phyloP scores from a whole-genome alignment of 495 filamentous ascomycete genomes.

The Talaromyces proteolyticus region DNA sequence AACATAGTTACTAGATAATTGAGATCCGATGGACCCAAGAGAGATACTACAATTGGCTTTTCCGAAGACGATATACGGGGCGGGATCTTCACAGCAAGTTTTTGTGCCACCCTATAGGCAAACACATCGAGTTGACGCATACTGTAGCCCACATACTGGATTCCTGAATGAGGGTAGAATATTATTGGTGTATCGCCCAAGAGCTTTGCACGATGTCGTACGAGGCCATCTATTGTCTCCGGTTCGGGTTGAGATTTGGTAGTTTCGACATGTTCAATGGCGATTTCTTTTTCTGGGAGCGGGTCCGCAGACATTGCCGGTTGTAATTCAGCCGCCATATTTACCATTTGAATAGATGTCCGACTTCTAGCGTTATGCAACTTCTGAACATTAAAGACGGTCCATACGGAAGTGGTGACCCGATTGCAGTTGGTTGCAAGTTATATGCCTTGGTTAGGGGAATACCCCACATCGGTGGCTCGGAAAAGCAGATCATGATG shows the following conservation, averaged over 20 bases:
- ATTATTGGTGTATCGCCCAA: not conserved
- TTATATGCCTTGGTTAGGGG: too few relatives aligned
- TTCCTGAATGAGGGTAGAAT: constrained; percentile 2
- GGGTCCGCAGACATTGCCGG: not conserved
- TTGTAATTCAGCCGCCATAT: too few relatives aligned
- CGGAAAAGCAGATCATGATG: constrained; percentile 5
- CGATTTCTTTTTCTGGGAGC: not conserved
- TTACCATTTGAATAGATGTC: too few relatives aligned
- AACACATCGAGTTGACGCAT: constrained; percentile 1
- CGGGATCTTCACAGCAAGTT: not conserved
- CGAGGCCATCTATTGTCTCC: constrained; percentile 1
- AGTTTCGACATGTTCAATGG: not conserved
- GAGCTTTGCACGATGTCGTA: constrained; percentile 1
- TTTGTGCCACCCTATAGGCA: not conserved
- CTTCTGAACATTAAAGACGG: too few relatives aligned
- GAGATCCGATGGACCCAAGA: constrained; percentile 37
- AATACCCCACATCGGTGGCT: not conserved
- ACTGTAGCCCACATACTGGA: constrained; percentile 4
- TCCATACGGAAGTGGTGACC: too few relatives aligned
- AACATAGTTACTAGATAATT: constrained; percentile 37
- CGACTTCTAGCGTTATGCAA: too few relatives aligned
- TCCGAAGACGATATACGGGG: constrained; percentile 13
- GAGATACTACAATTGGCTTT: constrained; percentile 33
- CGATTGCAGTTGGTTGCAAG: too few relatives aligned
- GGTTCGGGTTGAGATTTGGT: not conserved